A percentile compares a stretch with the other conserved stretches of the same genome.
phyloP scores from a whole-genome alignment of 2,329 filamentous ascomycete genomes.

The Plectosphaerella plurivora region DNA sequence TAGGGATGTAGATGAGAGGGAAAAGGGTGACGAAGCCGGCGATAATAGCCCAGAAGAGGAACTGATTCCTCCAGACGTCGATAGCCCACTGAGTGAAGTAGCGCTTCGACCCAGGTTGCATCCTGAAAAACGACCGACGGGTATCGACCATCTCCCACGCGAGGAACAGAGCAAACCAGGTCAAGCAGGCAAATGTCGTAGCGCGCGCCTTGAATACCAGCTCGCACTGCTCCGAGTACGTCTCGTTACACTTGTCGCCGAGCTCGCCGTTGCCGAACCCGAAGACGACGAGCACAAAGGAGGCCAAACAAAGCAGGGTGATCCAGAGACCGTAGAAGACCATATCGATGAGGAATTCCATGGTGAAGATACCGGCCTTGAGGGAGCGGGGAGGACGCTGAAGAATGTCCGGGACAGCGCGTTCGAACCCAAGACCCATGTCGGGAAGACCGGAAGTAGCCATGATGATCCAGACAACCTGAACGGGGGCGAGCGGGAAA shows the following conservation, averaged over 20 bases:
- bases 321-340: slow-evolving; percentile 58
- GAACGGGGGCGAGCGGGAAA: slow-evolving; percentile 60
- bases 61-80: slow-evolving; percentile 48
- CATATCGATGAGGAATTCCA: slow-evolving; percentile 55
- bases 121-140: slow-evolving; percentile 60
- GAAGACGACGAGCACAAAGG: slow-evolving; percentile 61
- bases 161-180: slow-evolving; percentile 63
- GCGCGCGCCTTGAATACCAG: slow-evolving; percentile 59
- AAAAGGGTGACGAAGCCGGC: slow-evolving; percentile 26
- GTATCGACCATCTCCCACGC: slow-evolving; percentile 66
- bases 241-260: slow-evolving; percentile 56
- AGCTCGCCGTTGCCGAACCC: slow-evolving; percentile 52
- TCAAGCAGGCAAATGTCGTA: slow-evolving; percentile 61
- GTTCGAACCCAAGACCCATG: slow-evolving; percentile 64
- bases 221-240: slow-evolving; percentile 49
- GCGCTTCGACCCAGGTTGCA: slow-evolving; percentile 51
- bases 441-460: slow-evolving; percentile 64
- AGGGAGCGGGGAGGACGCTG: slow-evolving; percentile 45
- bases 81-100: slow-evolving; percentile 55
- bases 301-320: slow-evolving; percentile 37
- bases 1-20: slow-evolving; percentile 41
- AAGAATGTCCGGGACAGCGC: slow-evolving; percentile 59
- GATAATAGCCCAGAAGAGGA: slow-evolving; percentile 43
- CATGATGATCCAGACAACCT: slow-evolving; percentile 71
- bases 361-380: slow-evolving; percentile 48